Percentiles rank a stretch among this genome's conserved stretches.
These are phyloP conservation scores for Zhuliangozyma parablackwelliae DNA, from an alignment of 1,139 yeast species.

Conservation along the genomic window DNA sequence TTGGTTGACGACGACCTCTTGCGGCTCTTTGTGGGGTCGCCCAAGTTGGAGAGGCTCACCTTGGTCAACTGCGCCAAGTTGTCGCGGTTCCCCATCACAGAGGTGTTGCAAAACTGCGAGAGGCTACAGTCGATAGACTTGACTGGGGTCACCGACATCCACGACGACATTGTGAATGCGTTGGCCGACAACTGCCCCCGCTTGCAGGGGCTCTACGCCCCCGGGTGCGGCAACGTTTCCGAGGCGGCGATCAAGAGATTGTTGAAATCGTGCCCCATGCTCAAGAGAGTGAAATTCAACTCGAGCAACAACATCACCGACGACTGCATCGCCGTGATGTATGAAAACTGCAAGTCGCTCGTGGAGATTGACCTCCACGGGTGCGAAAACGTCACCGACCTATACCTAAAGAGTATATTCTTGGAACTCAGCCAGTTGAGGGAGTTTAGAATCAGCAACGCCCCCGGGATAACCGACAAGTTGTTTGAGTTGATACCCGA, in stretches of 20 bases:
- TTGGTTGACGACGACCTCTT: constrained; percentile 61
- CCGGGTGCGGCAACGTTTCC: constrained; percentile 69
- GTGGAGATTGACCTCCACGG: constrained; percentile 90
- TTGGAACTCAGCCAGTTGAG: constrained; percentile 64
- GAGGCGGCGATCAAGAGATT: constrained; percentile 62
- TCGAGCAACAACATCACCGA: constrained; percentile 69
- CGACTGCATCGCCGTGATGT: constrained; percentile 58
- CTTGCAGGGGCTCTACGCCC: constrained; percentile 87
- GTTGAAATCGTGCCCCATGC: constrained; percentile 61
- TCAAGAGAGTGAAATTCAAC: constrained; percentile 79
- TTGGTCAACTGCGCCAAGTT: constrained; percentile 74
- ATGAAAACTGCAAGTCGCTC: constrained; percentile 66
- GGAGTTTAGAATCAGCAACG: constrained; percentile 78
- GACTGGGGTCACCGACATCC: constrained; percentile 69
- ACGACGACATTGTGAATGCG: constrained; percentile 66
- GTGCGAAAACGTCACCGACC: constrained; percentile 70
- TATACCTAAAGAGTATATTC: constrained; percentile 57
- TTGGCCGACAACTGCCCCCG: constrained; percentile 69
- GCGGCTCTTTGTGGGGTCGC: constrained; percentile 58
- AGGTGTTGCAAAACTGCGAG: constrained; percentile 60
- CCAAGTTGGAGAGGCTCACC: constrained; percentile 78
- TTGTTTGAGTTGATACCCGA: constrained; percentile 48
- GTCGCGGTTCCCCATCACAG: constrained; percentile 57
- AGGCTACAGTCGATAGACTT: constrained; percentile 82
- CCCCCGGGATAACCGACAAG: constrained; percentile 64